Base-by-base conservation (phyloP, 148 eudicot species). In the Amaranthus palmeri region DNA sequence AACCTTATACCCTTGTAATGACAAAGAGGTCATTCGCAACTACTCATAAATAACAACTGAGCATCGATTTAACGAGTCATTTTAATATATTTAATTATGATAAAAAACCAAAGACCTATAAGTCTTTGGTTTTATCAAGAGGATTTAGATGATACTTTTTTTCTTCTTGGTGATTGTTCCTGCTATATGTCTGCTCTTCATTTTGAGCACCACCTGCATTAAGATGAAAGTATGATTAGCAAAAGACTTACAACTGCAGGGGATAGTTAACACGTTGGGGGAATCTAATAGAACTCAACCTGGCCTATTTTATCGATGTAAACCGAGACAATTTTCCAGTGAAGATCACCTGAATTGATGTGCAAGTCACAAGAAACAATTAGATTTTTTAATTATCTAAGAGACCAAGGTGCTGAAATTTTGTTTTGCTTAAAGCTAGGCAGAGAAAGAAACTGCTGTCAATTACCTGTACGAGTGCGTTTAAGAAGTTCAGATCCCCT, bases 311-410 rank as follows among this genome's bases (percentile, higher is more conserved):
- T 85, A 81, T 92, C 90, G 43, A 92, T 79, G 57, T 92, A 92
- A 43, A 87, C 91, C 12, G 93, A 90, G 45, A 90, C 96, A 7
- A 90, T 68, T 67, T 92, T 92, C 97, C 93, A 92, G 80, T 92
- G 97, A 72, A 92, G 85, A 49, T 92, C 97, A 66, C 97, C 97
- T 92, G 87, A 5, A 78, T 25, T 25, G 36, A 66, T 48, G 85
- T 8, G 73, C 15, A 11, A 54, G 58, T 14, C 55, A 51, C 66
- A 63, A 43, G 54, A 69, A 49, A 6, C 4, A 60, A 47, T 13
- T 59, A 4, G 14, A 43, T 41, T 25, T 25, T 25, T 25, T 25
- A 25, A 0, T 25, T 25, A 25, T 25, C 36, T 36, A 51, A 60
- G 10, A 14, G 8, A 3, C 8, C 2, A 0, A 9, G 5, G 3